Evolutionary conservation across 495 filamentous ascomycete species (phyloP), one percentile per base, ranked within the genome.

Genomic region (Xylaria longipes): DNA sequence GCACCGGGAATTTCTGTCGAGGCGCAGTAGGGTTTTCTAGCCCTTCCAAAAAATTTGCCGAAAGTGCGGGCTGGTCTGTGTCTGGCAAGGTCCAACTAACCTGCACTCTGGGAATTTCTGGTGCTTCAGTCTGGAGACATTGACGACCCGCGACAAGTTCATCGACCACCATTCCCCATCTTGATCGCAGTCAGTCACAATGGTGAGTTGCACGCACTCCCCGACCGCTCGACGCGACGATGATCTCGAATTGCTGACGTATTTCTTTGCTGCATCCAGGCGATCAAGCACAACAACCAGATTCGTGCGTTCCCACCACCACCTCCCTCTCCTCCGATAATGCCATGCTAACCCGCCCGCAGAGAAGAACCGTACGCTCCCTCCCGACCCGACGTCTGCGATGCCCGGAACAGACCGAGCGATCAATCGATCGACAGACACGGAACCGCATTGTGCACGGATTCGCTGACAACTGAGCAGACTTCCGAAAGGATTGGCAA

Each of bases 401-500:
- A 72, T 68, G 60, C 66, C 72, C 65, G n/a, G 14, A 39, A 69
- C 11, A 41, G n/a, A 43, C 11, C 37, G 17, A 45, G 29, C 71
- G 73, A 74, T 73, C 77, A 7, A 78, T 58, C 57, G 54, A 62
- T 17, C 39, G 22, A 70, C 69, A 54, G 61, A 68, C 71, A 74
- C 75, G 76, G 64, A 79, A 60, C 69, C 35, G 9, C 17, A 12
- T 33, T 33, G 65, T 60, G 61, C 68, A 72, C 72, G 25, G 31
- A 60, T 17, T 64, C 7, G 56, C 62, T 71, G 52, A 71, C 62
- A 31, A 62, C 62, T 72, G 68, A 70, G 74, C 79, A 95, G 93
- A 99, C 85, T 99, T 99, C 94, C 96, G 94, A 89, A 99, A 99
- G 94, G 94, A 99, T 88, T 99, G 96, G 96, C 94, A 97, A 86